Percentiles rank a stretch among this genome's conserved stretches.
These are phyloP conservation scores for Ramularia collo-cygni DNA, from an alignment of 2,329 filamentous ascomycete genomes.

Conservation along the genomic window DNA sequence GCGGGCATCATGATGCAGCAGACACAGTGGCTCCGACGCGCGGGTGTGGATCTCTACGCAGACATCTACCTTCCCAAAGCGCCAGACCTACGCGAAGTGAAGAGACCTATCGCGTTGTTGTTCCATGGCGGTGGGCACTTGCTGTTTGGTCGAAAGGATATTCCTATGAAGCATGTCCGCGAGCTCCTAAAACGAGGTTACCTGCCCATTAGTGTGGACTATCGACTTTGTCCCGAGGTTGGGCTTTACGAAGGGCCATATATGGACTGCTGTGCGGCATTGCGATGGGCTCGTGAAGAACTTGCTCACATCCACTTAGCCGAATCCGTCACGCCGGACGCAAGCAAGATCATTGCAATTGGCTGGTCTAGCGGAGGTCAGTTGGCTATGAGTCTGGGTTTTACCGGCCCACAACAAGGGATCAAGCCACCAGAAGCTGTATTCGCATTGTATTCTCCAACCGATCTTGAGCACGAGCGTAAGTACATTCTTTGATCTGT, in stretches of 20 bases:
- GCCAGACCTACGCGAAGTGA: background rate
- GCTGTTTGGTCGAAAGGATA: constrained; percentile 4
- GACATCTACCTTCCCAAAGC: constrained; percentile 1
- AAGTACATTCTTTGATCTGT: background rate
- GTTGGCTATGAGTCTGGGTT: constrained; percentile 6
- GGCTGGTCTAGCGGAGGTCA: constrained; percentile 8
- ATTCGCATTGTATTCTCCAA: constrained; percentile 7
- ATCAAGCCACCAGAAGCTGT: constrained; percentile 5
- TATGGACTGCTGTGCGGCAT: constrained; percentile 5
- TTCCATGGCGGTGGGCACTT: constrained; percentile 11
- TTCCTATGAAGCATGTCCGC: constrained; percentile 4
- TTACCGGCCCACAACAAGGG: background rate
- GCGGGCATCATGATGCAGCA: constrained; percentile 1
- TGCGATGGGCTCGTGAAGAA: constrained; percentile 4
- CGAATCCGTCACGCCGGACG: background rate
- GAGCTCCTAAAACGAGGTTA: constrained; percentile 4
- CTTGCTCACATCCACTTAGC: background rate
- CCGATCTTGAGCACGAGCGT: constrained; percentile 3
- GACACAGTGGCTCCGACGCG: background rate
- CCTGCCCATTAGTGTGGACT: constrained; percentile 9
- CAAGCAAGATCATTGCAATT: constrained; percentile 2
- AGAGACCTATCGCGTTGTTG: constrained; percentile 4
- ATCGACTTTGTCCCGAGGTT: constrained; percentile 8
- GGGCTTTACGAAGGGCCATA: constrained; percentile 6
- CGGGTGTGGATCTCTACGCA: constrained; percentile 1